Evolutionary conservation across 352 stramenopile genomes (phyloP), one percentile per base, ranked within the genome.

Genomic region (Pythium grandisporangium): DNA sequence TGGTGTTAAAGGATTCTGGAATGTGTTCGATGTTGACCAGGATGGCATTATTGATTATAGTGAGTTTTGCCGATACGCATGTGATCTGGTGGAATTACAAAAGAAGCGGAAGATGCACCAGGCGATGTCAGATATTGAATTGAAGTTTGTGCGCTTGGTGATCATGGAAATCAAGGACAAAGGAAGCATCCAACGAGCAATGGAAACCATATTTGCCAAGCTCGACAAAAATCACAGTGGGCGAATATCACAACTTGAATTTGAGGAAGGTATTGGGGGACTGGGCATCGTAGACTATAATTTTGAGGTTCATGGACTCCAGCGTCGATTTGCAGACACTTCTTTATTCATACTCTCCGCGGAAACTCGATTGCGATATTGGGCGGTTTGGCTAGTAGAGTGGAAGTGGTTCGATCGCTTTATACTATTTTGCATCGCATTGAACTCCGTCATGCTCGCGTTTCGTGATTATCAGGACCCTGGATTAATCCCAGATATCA

Each of bases 321-420:
- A 70, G 30, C 48, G 63, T n/a, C 39, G 63, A 24, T 68, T 68
- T 42, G 63, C 56, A 8, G 59, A 67, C 40, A 61, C 26, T 2
- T 74, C 63, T 23, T 17, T 74, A 0, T 68, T 74, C 34, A 6
- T 74, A 7, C 40, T 79, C 21, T 52, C 43, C 3, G 38, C 57
- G 5, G 52, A 65, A 16, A 70, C 64, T 20, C 54, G 34, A 1
- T 35, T 81, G 17, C 65, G 68, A 6, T 61, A 66, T 13, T 45
- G 40, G n/a, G 30, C 62, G 22, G 54, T 81, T 11, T 65, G 53
- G 56, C 24, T 81, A 12, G 61, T 78, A 6, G 61, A 70, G 41
- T 78, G 58, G 61, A 78, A 66, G 37, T 81, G 65, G 68, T 92
- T 92, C 37, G 75, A 90, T 36, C 51, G 66, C 2, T 78, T 92